Evolutionary conservation across 1,284 basidiomycete genomes (phyloP).

Genomic region (Ceraceosorus bombacis): DNA sequence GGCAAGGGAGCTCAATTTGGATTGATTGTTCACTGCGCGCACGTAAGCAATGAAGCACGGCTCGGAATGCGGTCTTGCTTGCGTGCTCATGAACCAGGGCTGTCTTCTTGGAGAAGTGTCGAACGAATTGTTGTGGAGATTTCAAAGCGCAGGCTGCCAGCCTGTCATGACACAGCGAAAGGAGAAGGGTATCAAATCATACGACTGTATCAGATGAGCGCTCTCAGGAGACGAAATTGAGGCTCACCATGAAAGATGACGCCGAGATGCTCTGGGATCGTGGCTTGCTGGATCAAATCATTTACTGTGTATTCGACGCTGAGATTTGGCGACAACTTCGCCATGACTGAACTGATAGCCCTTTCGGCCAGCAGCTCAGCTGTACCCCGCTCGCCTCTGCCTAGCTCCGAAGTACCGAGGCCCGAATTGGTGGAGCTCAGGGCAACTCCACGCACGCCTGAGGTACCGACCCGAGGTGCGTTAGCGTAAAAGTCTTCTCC

Average conservation of each 20-base stretch:
- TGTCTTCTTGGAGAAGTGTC: too few species aligned
- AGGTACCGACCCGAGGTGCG: not conserved
- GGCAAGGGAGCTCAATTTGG: too few species aligned
- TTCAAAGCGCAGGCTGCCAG: not conserved
- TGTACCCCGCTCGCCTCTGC: slow-evolving; percentile 45
- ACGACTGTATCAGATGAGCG: too few species aligned
- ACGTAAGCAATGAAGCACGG: too few species aligned
- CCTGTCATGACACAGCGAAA: not conserved
- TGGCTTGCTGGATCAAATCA: slow-evolving; percentile 82
- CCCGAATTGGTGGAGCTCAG: slow-evolving; percentile 1
- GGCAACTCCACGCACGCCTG: not conserved
- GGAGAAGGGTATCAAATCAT: too few species aligned
- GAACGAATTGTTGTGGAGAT: too few species aligned
- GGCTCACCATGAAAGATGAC: slow-evolving; percentile 58
- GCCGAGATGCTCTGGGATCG: slow-evolving; percentile 66
- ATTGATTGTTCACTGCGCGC: too few species aligned
- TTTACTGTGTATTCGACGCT: slow-evolving; percentile 91
- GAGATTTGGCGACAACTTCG: slow-evolving; percentile 71
- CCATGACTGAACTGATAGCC: slow-evolving; percentile 56
- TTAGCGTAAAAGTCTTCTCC: slow-evolving; percentile 10
- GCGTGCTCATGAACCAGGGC: too few species aligned
- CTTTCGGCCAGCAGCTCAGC: slow-evolving; percentile 82
- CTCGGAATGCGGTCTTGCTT: too few species aligned
- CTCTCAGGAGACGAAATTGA: too few species aligned
- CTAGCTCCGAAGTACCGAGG: slow-evolving; percentile 19